Evolutionary conservation across 371 early-diverging fungal genomes (phyloP).

Genomic region (Modicella reniformis): DNA sequence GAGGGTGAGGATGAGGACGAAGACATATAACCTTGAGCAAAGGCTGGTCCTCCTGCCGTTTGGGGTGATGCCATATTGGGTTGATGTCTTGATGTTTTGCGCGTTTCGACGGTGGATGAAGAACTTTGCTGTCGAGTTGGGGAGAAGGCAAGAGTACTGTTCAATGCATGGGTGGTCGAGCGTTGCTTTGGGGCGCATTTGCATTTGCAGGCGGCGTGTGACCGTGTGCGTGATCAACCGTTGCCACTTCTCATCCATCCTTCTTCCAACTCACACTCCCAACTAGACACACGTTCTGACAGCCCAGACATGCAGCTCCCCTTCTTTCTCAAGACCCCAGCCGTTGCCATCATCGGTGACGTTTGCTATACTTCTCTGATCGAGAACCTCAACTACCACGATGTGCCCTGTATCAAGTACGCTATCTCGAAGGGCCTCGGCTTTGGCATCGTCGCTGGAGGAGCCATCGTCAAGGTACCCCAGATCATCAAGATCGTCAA

Average conservation of each 20-base stretch:
- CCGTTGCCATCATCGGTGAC: constrained; percentile 74
- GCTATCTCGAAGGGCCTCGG: constrained; percentile 90
- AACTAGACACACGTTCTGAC: not conserved
- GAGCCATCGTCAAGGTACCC: constrained; percentile 92
- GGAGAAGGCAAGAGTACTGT: not conserved
- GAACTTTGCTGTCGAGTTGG: too few species aligned
- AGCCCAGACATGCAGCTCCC: constrained; percentile 58
- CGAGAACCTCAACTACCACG: constrained; percentile 71
- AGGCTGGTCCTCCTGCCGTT: constrained; percentile 19
- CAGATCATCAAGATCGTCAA: constrained; percentile 91
- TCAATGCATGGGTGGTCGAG: not conserved
- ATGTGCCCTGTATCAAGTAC: constrained; percentile 82
- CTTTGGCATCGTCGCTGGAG: constrained; percentile 89
- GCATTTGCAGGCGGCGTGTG: too few species aligned
- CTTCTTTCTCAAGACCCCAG: constrained; percentile 60
- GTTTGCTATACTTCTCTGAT: constrained; percentile 74
- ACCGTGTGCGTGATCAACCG: not conserved
- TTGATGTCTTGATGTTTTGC: too few species aligned
- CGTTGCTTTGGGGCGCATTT: too few species aligned
- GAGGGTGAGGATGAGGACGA: constrained; percentile 32
- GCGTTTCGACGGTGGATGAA: too few species aligned
- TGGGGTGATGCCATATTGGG: constrained; percentile 34
- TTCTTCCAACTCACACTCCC: not conserved
- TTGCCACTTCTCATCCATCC: not conserved
- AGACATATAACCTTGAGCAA: constrained; percentile 46